Evolutionary conservation across 495 filamentous ascomycete genomes (phyloP).

Genomic region (Lepraria neglecta): DNA sequence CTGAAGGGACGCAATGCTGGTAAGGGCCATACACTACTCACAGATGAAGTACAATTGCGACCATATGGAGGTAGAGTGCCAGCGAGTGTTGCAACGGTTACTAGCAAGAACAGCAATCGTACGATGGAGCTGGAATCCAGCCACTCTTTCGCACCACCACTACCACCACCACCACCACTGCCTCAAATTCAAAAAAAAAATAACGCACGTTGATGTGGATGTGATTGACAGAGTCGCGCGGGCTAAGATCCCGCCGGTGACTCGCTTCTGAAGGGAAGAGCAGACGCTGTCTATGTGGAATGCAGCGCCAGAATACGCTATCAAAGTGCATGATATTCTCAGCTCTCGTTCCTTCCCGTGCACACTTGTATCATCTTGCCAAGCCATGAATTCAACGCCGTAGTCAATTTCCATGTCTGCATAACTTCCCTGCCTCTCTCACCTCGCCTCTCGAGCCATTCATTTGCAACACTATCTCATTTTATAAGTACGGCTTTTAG

Average conservation of each 20-base stretch:
- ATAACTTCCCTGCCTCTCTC: not conserved
- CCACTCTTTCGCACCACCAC: not conserved
- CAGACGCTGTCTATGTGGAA: not conserved
- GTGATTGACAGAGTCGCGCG: not conserved
- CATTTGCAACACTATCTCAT: too few relatives aligned
- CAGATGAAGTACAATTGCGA: slow-evolving; percentile 3
- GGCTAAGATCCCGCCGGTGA: not conserved
- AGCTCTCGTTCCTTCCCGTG: not conserved
- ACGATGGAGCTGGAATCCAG: slow-evolving; percentile 3
- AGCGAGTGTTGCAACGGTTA: slow-evolving; percentile 1
- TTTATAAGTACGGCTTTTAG: too few relatives aligned
- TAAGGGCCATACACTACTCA: slow-evolving; percentile 8
- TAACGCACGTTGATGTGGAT: slow-evolving; percentile 2
- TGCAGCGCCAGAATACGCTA: not conserved
- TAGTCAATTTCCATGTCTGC: not conserved
- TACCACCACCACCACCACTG: not conserved
- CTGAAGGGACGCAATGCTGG: not conserved
- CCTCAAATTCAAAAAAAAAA: slow-evolving; percentile 6
- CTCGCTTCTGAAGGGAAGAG: not conserved
- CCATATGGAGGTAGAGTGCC: slow-evolving; percentile 1
- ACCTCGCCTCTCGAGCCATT: not conserved
- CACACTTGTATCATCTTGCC: not conserved
- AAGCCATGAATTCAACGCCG: not conserved
- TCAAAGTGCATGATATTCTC: not conserved
- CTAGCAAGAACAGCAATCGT: slow-evolving; percentile 8